Base-by-base conservation (phyloP, 805 yeast genomes). In the Yarrowia sp. region DNA sequence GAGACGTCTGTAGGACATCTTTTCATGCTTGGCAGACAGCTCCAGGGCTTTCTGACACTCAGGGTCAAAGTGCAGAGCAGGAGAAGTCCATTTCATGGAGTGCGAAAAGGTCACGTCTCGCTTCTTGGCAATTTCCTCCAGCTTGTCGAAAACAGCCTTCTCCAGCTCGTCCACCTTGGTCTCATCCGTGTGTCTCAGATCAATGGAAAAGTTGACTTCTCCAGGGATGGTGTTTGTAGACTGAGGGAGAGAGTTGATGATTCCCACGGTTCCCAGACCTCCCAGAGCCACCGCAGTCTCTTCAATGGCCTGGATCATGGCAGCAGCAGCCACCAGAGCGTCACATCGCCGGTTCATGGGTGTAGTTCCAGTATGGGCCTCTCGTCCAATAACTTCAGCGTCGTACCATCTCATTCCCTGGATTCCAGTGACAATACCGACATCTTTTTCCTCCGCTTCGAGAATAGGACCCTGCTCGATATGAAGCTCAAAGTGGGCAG, bases 381-480 rank as follows among this genome's bases (percentile, higher is more conserved):
- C 89, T 71, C 81, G 83, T 50, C 93, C 93, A 10, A 73, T 78
- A 24, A 88, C 83, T n/a, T 76, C 80, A 30, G 86, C 80, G 56
- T 82, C 84, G 66, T 81, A 79, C 93, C 93, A 88, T 55, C 80
- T 76, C 71, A 85, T 86, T 1, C 88, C 89, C 74, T 88, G 92
- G 39, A 83, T 90, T 40, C 89, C 90, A 13, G 79, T 80, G 10
- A 88, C 92, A 55, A 88, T 79, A 40, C 93, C 93, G 68, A 88
- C 84, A 68, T 82, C 82, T 72, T 84, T 84, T 5, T 81, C 73
- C 39, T 81, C 82, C 30, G 81, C 81, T 73, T 88, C 91, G 61
- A 88, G 79, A 46, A 87, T 81, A 13, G 92, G 92, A 7, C 93
- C 93, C 76, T 88, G 93, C 73, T 88, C 92, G 69, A 88, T 88